A percentile compares a stretch with the other conserved stretches of the same genome.
Conservation (phyloP, 106 monocot genomes). For the Dioscorea alata region DNA sequence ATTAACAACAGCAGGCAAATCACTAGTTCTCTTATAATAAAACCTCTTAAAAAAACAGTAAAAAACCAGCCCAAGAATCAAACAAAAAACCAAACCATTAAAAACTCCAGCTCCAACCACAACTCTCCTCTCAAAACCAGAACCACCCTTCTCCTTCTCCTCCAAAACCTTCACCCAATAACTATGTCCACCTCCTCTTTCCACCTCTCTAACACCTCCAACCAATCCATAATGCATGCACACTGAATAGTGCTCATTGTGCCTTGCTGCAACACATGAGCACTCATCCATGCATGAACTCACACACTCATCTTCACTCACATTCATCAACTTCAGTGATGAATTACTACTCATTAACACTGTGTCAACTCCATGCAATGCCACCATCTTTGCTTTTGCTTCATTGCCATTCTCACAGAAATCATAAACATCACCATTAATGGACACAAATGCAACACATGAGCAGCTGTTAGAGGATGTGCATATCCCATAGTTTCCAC, state of each 20-base stretch:
- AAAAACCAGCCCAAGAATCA: slow-evolving; percentile 19
- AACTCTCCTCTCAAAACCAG: slow-evolving; percentile 3
- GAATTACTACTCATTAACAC: slow-evolving; percentile 11
- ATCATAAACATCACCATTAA: background rate
- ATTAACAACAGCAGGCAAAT: background rate
- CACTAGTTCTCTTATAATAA: slow-evolving; percentile 8
- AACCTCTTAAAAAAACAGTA: slow-evolving; percentile 15
- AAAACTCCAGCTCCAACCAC: slow-evolving; percentile 18
- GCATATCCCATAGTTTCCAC: slow-evolving; percentile 31
- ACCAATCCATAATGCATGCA: slow-evolving; percentile 40
- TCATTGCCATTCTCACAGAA: slow-evolving; percentile 5
- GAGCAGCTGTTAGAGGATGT: slow-evolving; percentile 16
- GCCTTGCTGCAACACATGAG: slow-evolving; percentile 34
- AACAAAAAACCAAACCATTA: slow-evolving; percentile 20
- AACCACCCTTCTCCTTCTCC: background rate
- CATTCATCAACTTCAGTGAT: background rate
- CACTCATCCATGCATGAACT: slow-evolving; percentile 32
- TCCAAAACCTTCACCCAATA: slow-evolving; percentile 41
- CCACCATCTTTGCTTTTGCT: slow-evolving; percentile 29
- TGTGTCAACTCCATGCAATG: slow-evolving; percentile 17
- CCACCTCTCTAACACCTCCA: slow-evolving; percentile 26
- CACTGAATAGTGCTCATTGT: background rate
- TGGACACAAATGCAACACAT: slow-evolving; percentile 4
- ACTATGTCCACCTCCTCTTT: slow-evolving; percentile 3
- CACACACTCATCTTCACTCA: slow-evolving; percentile 31